Evolutionary conservation across 352 stramenopile genomes (phyloP).

Genomic region (Globisporangium paroecandrum): DNA sequence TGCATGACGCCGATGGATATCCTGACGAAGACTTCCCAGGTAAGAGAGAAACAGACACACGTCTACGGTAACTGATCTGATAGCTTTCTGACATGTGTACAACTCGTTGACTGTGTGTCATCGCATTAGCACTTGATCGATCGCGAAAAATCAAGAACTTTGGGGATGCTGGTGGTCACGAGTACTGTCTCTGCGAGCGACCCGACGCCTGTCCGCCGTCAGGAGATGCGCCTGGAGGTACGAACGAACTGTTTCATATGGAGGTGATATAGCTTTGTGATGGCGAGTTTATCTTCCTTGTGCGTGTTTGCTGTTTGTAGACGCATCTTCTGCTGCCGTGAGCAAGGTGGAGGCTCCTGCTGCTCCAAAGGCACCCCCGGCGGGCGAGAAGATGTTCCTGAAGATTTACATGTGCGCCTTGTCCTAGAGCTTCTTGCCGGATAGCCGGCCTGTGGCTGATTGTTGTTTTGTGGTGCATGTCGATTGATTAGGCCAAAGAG

Average conservation of each 20-base stretch:
- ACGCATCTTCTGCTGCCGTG: conserved; percentile 7
- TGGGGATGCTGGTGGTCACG: conserved; percentile 80
- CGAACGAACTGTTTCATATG: not conserved
- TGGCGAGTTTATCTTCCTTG: not conserved
- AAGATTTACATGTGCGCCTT: conserved; percentile 77
- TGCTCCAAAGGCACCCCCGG: conserved; percentile 38
- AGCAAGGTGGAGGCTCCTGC: conserved; percentile 32
- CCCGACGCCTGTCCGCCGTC: conserved; percentile 79
- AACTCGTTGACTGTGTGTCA: not conserved
- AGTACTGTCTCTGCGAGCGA: conserved; percentile 86
- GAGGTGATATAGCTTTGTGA: not conserved
- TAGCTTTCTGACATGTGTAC: not conserved
- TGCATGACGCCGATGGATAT: conserved; percentile 81
- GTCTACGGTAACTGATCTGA: not conserved
- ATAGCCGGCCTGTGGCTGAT: not conserved
- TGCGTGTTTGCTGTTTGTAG: conserved; percentile 13
- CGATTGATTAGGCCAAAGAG: conserved; percentile 63
- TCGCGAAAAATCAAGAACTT: conserved; percentile 90
- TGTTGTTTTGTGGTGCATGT: not conserved
- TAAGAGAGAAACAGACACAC: conserved; percentile 12
- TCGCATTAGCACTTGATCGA: conserved; percentile 57
- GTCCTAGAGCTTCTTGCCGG: too few relatives aligned
- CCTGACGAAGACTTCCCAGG: conserved; percentile 87
- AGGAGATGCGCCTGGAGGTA: conserved; percentile 47
- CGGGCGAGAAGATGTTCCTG: conserved; percentile 77